Evolutionary conservation across 179 eudicot genomes (phyloP).

Genomic region (Camellia oleifera): DNA sequence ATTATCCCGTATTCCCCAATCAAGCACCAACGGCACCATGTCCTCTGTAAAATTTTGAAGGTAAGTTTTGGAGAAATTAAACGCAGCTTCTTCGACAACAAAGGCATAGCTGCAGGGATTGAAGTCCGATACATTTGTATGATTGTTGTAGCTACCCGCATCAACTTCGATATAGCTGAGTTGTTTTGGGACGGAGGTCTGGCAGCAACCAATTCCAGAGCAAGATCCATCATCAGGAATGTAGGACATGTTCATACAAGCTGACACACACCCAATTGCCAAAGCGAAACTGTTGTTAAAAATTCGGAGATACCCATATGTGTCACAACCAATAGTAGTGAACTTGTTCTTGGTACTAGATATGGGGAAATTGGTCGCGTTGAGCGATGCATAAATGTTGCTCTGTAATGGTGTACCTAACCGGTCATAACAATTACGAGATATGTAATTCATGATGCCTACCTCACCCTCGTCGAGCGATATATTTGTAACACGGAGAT

Average conservation of each 20-base stretch:
- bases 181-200: background rate
- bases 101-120: conserved; percentile 4
- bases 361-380: background rate
- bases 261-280: background rate
- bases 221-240: background rate
- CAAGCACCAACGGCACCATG: background rate
- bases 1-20: background rate
- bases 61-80: background rate
- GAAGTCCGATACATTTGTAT: background rate
- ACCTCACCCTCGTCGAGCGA: too few species aligned
- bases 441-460: too few species aligned
- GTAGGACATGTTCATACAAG: background rate
- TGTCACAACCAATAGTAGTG: background rate
- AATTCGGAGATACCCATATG: background rate
- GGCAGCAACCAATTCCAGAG: background rate
- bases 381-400: too few species aligned
- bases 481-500: too few species aligned
- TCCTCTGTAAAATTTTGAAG: background rate
- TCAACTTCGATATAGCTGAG: background rate
- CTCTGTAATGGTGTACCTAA: too few species aligned
- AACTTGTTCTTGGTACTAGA: background rate
- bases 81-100: background rate
- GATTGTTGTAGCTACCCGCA: background rate
- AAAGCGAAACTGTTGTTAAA: too few species aligned
- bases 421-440: too few species aligned